Base-by-base conservation (phyloP, 179 eudicot species). In the Vitellaria paradoxa region DNA sequence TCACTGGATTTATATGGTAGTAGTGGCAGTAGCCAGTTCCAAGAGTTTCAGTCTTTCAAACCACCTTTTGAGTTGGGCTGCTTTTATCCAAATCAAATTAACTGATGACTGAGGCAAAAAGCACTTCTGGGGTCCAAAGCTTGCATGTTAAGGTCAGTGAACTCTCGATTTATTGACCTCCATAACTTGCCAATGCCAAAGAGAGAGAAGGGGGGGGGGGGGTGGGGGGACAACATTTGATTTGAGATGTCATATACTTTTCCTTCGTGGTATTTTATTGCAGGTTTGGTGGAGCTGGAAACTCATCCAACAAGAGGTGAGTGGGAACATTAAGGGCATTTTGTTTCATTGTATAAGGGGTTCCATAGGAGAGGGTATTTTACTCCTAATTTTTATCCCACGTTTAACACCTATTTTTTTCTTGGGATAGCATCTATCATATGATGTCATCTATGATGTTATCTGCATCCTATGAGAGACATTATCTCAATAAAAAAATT, bases 11-110 rank as follows among this genome's bases (percentile, higher is more conserved):
- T 40, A 17, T 71, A 62, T 14, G 45, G 66, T 52, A 70, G 23
- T 42, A 24, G 79, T 63, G 24, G 79, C 69, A 73, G 47, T 74
- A 80, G 69, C 80, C 85, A 79, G 62, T 66, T 75, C 68, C 82
- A 76, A 53, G 80, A 83, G 70, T 83, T 71, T 47, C 85, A 79
- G 80, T 73, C 76, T 67, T 72, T 83, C 66, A 83, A 74, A 76
- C 59, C 68, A 42, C 81, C 81, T 24, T 65, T 74, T 64, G 84
- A 80, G 23, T 72, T 81, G 40, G 67, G 67, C 68, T 76, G 53
- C 73, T 68, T 76, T 59, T 52, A 67, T 76, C 2, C 73, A 15
- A 66, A 56, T 46, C 65, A 68, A 17, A 76, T 76, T 65, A 55
- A 76, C 65, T 76, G 65, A 67, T 55, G 18, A 17, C 18, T 18